Conservation (phyloP, 192 early-diverging fungal species). For the Podila clonocystis region DNA sequence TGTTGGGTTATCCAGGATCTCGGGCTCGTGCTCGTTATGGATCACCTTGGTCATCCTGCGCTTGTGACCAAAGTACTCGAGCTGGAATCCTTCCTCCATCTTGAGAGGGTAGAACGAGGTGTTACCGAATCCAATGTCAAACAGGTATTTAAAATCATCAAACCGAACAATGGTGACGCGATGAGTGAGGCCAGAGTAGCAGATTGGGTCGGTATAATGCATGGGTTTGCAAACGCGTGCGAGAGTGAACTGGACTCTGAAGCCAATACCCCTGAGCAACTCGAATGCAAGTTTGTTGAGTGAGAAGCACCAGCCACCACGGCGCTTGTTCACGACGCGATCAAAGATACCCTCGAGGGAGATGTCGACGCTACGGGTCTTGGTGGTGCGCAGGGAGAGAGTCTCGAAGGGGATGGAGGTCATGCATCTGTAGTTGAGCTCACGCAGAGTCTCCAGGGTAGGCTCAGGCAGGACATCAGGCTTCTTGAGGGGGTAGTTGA, state of each 20-base stretch:
- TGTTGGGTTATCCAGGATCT: constrained; percentile 13
- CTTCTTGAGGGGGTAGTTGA: constrained; percentile 15
- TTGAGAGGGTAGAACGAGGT: constrained; percentile 13
- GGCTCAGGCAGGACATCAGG: constrained; percentile 18
- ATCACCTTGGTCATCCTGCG: constrained; percentile 9
- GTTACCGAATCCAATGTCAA: constrained; percentile 28
- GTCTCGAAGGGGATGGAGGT: constrained; percentile 33
- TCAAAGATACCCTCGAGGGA: constrained; percentile 23
- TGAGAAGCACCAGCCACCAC: constrained; percentile 42
- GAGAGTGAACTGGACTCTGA: constrained; percentile 15
- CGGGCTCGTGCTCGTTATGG: constrained; percentile 10
- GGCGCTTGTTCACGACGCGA: constrained; percentile 17
- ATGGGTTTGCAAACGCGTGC: constrained; percentile 25
- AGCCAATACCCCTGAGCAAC: constrained; percentile 12
- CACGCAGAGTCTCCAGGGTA: constrained; percentile 14
- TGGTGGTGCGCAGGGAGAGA: constrained; percentile 15
- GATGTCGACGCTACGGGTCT: constrained; percentile 16
- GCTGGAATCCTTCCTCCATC: constrained; percentile 11
- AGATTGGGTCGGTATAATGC: constrained; percentile 4
- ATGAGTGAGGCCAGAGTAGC: constrained; percentile 3
- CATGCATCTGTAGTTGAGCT: constrained; percentile 20
- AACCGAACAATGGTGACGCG: constrained; percentile 20
- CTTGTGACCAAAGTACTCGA: constrained; percentile 23
- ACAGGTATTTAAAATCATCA: constrained; percentile 19
- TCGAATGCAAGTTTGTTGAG: constrained; percentile 22